Base-by-base conservation (phyloP, 2,329 filamentous ascomycete genomes). In the Cyanodermella asteris region DNA sequence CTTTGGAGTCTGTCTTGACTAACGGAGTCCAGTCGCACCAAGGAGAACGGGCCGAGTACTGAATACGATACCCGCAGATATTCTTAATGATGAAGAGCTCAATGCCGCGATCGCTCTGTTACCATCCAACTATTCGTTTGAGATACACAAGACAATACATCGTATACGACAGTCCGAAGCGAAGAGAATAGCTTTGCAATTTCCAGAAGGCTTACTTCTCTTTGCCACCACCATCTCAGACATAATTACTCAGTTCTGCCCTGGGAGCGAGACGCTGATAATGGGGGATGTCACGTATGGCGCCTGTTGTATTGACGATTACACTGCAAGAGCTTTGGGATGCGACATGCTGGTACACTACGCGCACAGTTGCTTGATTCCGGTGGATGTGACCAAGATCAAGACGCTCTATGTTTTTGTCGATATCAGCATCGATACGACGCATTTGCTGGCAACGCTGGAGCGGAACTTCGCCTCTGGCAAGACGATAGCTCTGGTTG, bases 271-370 rank as follows among this genome's bases (percentile, higher is more conserved):
- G 45, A 94, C 84, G 2, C 59, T 94, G 27, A 97, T 97, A 47
- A 97, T 97, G 87, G 87, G 87, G 32, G 87, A 97, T 45, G 87
- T 97, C 21, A 97, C 87, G 1, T 97, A 97, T 46, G 87, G 87
- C 34, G 87, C 87, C 13, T 97, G 87, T 56, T 97, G 87, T 44
- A 93, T 97, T 39, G 87, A 97, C 46, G 87, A 97, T 51, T 97
- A 90, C 51, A 97, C 87, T 0, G 90, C 87, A 2, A 62, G 84
- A 22, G 87, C 90, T 1, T 62, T 97, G 13, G 87, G 81, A 2
- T 97, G 87, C 45, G 87, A 97, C 39, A 56, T 97, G 5, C 60
- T 97, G 7, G 77, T 97, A 2, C 87, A 97, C 52, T 97, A 97
- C 44, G 87, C 87, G 2, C 87, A 97, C 51, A 90, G 77, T 44